phyloP scores from a whole-genome alignment of 1,284 basidiomycete species.

The Phellopilus nigrolimitatus region DNA sequence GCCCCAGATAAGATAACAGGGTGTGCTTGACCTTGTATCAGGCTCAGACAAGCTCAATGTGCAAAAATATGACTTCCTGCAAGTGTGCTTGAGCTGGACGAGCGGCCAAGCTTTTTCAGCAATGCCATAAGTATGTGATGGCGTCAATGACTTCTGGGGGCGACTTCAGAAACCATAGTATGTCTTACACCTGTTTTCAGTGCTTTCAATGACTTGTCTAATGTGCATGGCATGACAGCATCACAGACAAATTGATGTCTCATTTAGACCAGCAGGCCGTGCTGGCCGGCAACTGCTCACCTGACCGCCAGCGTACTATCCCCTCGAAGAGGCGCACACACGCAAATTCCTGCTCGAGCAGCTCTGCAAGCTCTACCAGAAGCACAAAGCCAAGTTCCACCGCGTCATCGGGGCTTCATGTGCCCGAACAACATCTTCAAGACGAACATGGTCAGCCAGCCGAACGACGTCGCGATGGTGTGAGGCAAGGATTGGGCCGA shows the following conservation, averaged over 20 bases:
- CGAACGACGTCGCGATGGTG: conserved; percentile 91
- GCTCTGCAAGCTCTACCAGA: conserved; percentile 74
- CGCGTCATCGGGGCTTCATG: conserved; percentile 94
- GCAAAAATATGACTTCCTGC: conserved; percentile 81
- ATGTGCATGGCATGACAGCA: conserved; percentile 41
- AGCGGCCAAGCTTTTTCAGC: conserved; percentile 75
- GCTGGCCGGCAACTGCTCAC: conserved; percentile 74
- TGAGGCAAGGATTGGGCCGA: conserved; percentile 99
- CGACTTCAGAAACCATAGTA: conserved; percentile 87
- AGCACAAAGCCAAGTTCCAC: conserved; percentile 76
- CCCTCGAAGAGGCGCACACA: conserved; percentile 87
- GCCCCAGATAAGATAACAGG: conserved; percentile 67
- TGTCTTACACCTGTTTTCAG: conserved; percentile 29
- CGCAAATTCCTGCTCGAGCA: conserved; percentile 89
- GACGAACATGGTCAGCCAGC: conserved; percentile 82
- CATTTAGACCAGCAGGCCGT: conserved; percentile 88
- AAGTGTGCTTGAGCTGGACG: conserved; percentile 81
- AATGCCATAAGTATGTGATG: conserved; percentile 70
- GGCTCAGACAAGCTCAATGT: conserved; percentile 85
- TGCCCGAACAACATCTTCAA: conserved; percentile 95
- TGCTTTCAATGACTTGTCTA: conserved; percentile 9
- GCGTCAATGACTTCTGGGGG: conserved; percentile 84
- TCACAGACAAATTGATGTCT: conserved; percentile 73
- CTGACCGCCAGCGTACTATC: conserved; percentile 86
- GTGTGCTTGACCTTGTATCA: conserved; percentile 82